Evolutionary conservation across 139 green algal genomes (phyloP), one percentile per base, ranked within the genome.

Genomic region (Coelastrella sp.): DNA sequence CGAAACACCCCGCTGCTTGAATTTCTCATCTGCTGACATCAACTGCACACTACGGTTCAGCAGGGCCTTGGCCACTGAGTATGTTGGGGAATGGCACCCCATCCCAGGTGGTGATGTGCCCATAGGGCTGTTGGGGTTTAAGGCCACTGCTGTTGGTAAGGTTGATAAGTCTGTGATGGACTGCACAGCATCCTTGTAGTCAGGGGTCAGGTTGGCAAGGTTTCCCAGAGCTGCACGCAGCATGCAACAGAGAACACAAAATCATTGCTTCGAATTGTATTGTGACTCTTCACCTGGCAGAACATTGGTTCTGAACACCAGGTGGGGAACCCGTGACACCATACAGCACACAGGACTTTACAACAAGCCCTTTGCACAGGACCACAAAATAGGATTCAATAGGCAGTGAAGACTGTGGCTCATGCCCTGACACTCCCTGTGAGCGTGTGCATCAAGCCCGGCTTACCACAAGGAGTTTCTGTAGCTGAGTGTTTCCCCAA

Each of bases 41-140:
- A 90, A 58, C 85, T 90, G 85, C n/a, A 84, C 85, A 6, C 24
- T 60, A 15, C 49, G n/a, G 74, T 90, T 90, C 58, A 90, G 85
- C 73, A 84, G 58, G 0, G 85, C 85, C 59, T 90, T 90, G n/a
- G 85, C 58, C 56, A 90, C 85, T 35, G 57, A 27, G 85, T 90
- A 90, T 79, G 85, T 90, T 58, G 85, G 85, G 15, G 24, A n/a
- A n/a, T 65, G 49, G 24, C 49, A 63, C 5, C 85, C 85, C 25
- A 84, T 66, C 68, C 10, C 84, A 56, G 84, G 84, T 24, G 84
- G 15, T 19, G 68, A 20, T 17, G 25, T 81, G 49, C 84, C 84
- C 85, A 90, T 90, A n/a, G n/a, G 70, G 59, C 85, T 90, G 74
- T 84, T 17, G 22, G 84, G n/a, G 57, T 84, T 84, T 73, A 90